Conservation (phyloP, 306 rosid genomes). For the Cicer judaicum region DNA sequence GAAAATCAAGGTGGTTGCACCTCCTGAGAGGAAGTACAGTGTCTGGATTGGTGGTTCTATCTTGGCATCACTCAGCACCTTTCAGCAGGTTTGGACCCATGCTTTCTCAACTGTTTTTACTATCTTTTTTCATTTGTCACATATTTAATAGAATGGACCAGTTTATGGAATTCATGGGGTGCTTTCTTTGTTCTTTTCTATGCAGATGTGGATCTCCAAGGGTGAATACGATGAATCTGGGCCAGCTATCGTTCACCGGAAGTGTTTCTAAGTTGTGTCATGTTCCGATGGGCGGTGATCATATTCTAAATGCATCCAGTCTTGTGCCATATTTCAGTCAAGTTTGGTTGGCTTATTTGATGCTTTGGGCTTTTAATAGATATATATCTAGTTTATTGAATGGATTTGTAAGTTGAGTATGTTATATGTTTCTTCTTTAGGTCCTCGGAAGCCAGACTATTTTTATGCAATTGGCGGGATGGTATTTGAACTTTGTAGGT, state of each 20-base stretch:
- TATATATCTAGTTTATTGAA: conserved; percentile 55
- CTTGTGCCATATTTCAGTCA: conserved; percentile 53
- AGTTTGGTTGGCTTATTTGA: conserved; percentile 59
- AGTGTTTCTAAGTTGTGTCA: conserved; percentile 63
- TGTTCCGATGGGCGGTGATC: conserved; percentile 42
- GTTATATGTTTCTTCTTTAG: conserved; percentile 48
- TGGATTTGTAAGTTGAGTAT: conserved; percentile 59
- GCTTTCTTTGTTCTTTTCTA: conserved; percentile 34
- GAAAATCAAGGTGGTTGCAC: conserved; percentile 84
- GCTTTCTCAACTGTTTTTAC: not conserved
- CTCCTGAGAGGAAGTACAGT: conserved; percentile 81
- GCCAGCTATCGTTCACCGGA: conserved; percentile 75
- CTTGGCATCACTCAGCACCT: conserved; percentile 79
- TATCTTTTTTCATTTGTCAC: not conserved
- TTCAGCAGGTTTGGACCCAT: conserved; percentile 62
- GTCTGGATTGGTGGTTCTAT: conserved; percentile 88
- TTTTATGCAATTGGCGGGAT: conserved; percentile 52
- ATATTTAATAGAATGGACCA: not conserved
- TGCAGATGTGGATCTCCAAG: conserved; percentile 82
- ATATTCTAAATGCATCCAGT: conserved; percentile 44
- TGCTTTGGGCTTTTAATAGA: conserved; percentile 52
- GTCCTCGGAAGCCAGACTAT: conserved; percentile 58
- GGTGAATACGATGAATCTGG: conserved; percentile 82
- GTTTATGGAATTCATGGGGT: conserved; percentile 1
- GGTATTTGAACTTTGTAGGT: conserved; percentile 51